Conservation (phyloP, 352 stramenopile genomes). For the Phytopythium oedochilum region DNA sequence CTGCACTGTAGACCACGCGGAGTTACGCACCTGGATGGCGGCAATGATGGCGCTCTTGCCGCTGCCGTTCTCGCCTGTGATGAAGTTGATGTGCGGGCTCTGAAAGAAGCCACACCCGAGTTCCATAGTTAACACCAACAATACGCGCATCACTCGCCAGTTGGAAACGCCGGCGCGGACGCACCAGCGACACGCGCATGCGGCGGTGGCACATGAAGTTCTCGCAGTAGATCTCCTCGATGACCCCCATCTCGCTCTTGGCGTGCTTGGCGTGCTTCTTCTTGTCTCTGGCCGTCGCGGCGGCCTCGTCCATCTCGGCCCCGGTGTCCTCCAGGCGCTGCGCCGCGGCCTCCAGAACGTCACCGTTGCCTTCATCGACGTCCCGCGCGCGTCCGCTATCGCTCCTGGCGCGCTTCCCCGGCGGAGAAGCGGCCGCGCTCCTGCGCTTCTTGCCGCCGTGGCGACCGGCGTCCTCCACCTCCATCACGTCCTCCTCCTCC, state of each 20-base stretch:
- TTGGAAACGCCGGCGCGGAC: background rate
- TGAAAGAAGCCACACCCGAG: conserved; percentile 3
- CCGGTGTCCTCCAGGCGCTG: conserved; percentile 8
- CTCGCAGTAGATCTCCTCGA: conserved; percentile 94
- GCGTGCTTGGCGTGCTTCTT: conserved; percentile 12
- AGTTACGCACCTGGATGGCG: conserved; percentile 91
- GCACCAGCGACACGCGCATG: conserved; percentile 79
- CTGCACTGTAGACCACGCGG: too few relatives aligned
- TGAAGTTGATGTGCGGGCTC: conserved; percentile 82
- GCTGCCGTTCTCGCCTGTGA: conserved; percentile 92
- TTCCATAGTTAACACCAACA: too few relatives aligned
- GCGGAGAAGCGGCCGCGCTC: background rate
- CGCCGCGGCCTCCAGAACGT: background rate
- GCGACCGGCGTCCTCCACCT: conserved; percentile 14
- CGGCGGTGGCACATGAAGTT: conserved; percentile 99
- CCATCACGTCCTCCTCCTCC: conserved; percentile 24
- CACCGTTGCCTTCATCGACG: conserved; percentile 6
- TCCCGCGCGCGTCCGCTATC: background rate
- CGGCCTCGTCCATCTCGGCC: background rate
- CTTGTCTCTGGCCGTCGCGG: conserved; percentile 14
- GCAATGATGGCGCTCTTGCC: conserved; percentile 97
- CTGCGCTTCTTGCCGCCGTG: conserved; percentile 6
- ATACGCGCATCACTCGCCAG: background rate
- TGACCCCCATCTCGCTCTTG: conserved; percentile 89
- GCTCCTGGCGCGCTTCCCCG: background rate